Conservation (phyloP, 2,329 filamentous ascomycete genomes). For the Nothophaeocryptopus gaeumannii region DNA sequence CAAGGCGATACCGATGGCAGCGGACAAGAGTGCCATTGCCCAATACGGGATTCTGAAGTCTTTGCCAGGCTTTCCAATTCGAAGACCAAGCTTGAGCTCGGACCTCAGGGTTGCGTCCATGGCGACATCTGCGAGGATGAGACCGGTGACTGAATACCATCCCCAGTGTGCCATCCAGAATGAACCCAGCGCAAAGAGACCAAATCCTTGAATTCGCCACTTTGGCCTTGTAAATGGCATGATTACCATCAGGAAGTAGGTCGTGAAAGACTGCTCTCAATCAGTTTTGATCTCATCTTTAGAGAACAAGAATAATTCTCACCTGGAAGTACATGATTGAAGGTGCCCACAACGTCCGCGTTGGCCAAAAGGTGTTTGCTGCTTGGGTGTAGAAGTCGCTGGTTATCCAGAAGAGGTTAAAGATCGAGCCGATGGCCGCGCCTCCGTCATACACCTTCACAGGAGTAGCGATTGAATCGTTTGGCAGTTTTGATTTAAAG, state of each 20-base stretch:
- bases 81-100: conserved; percentile 23
- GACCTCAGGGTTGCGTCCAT: conserved; percentile 20
- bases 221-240: conserved; percentile 43
- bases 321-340: conserved; percentile 45
- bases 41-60: conserved; percentile 24
- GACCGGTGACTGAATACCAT: conserved; percentile 30
- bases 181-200: conserved; percentile 29
- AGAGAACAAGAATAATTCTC: neutral
- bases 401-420: conserved; percentile 48
- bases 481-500: conserved; percentile 39
- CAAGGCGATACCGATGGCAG: conserved; percentile 23
- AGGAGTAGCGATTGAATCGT: conserved; percentile 35
- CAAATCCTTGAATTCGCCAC: conserved; percentile 40
- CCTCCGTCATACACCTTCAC: conserved; percentile 39
- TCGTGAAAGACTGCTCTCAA: conserved; percentile 39
- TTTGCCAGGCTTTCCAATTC: conserved; percentile 12
- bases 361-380: conserved; percentile 44
- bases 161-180: conserved; percentile 35
- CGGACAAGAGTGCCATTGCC: conserved; percentile 14
- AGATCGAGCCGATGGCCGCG: conserved; percentile 47
- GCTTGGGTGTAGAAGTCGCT: conserved; percentile 40
- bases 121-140: conserved; percentile 28
- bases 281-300: neutral
- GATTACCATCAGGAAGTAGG: conserved; percentile 50
- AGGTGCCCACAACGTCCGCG: conserved; percentile 47